Percentiles rank a stretch among this genome's conserved stretches.
phyloP scores from a whole-genome alignment of 768 basidiomycete species.

The Trametes punicea region DNA sequence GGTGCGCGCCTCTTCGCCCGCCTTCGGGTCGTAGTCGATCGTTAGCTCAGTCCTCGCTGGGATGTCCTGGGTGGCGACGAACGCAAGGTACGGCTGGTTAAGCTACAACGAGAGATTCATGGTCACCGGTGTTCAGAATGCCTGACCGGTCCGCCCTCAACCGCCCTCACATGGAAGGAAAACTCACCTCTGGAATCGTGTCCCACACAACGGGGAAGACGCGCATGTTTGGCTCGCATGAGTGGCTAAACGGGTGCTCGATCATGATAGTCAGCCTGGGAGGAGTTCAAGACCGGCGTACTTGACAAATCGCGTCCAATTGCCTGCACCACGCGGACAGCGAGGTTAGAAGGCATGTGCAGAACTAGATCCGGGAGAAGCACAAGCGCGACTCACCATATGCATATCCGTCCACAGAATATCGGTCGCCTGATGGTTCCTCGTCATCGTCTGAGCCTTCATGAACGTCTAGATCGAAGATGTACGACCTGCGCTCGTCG shows the following conservation, averaged over 20 bases:
- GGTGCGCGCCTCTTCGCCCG: constrained; percentile 20
- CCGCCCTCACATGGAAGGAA: neutral
- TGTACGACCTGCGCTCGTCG: constrained; percentile 41
- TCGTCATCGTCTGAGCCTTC: constrained; percentile 41
- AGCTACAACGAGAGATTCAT: constrained; percentile 33
- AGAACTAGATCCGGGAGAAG: neutral
- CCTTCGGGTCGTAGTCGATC: constrained; percentile 59
- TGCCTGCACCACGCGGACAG: constrained; percentile 51
- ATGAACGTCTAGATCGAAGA: constrained; percentile 60
- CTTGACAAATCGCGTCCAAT: constrained; percentile 79
- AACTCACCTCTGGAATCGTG: constrained; percentile 50
- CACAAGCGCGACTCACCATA: constrained; percentile 39
- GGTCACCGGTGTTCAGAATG: neutral
- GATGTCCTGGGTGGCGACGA: constrained; percentile 49
- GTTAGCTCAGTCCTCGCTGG: constrained; percentile 53
- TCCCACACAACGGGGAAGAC: constrained; percentile 63
- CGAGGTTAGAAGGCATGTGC: neutral
- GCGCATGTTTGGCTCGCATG: constrained; percentile 56
- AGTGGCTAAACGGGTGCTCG: constrained; percentile 48
- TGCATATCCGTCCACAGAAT: constrained; percentile 53
- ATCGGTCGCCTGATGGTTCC: constrained; percentile 31
- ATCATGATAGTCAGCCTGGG: constrained; percentile 7
- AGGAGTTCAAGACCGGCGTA: constrained; percentile 31
- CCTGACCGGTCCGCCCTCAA: neutral
- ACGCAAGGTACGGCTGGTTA: constrained; percentile 61